Conservation (phyloP, 495 filamentous ascomycete genomes). For the Viridothelium virens region DNA sequence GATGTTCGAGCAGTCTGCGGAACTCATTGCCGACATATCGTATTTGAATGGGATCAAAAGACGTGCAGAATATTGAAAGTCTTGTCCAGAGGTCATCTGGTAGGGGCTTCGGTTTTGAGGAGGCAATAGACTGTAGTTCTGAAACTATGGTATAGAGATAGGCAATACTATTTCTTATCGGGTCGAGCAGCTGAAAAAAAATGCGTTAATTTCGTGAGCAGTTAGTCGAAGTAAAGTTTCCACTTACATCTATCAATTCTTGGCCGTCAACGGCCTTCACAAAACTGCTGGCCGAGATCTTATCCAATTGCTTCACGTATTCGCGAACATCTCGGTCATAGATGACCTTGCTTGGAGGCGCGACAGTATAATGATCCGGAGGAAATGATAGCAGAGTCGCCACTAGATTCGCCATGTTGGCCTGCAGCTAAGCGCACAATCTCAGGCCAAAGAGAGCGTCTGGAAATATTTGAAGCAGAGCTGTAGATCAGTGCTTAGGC, state of each 20-base stretch:
- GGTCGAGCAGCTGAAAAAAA: conserved; percentile 26
- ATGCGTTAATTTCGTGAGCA: conserved; percentile 7
- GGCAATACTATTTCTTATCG: conserved; percentile 29
- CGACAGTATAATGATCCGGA: conserved; percentile 16
- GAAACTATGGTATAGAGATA: conserved; percentile 28
- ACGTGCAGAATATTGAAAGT: conserved; percentile 41
- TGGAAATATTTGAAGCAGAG: too few relatives aligned
- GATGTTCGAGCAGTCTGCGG: conserved; percentile 44
- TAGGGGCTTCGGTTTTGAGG: conserved; percentile 19
- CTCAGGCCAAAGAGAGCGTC: too few relatives aligned
- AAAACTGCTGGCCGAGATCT: conserved; percentile 17
- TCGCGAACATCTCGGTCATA: conserved; percentile 26
- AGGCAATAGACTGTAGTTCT: conserved; percentile 14
- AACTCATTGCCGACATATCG: conserved; percentile 52
- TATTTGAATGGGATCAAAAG: conserved; percentile 52
- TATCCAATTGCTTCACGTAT: conserved; percentile 21
- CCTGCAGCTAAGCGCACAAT: too few relatives aligned
- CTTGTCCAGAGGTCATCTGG: conserved; percentile 28
- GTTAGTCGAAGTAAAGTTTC: background rate
- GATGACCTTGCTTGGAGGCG: conserved; percentile 13
- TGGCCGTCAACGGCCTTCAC: conserved; percentile 25
- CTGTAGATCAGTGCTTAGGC: too few relatives aligned
- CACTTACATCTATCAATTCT: conserved; percentile 28
- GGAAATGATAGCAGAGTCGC: conserved; percentile 21
- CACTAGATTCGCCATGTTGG: conserved; percentile 18